Conservation (phyloP, 257 asterid genomes). For the Echites panduratus region DNA sequence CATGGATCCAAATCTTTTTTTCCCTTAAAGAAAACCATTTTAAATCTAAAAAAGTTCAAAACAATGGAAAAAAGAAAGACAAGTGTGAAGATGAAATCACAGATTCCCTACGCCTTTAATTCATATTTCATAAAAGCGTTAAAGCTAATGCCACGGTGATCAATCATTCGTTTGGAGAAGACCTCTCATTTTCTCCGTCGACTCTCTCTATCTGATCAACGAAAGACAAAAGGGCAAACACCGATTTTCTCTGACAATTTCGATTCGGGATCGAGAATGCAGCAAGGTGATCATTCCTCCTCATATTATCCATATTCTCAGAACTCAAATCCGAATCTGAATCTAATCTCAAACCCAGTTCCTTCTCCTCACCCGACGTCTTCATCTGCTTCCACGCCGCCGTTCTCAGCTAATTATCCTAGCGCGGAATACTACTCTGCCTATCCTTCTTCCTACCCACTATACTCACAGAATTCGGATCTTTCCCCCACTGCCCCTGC, state of each 20-base stretch:
- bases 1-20: no score
- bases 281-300: conserved; percentile 54
- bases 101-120: no score
- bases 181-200: background rate
- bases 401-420: no score
- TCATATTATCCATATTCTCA: conserved; percentile 40
- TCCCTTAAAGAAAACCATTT: no score
- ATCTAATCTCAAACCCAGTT: background rate
- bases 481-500: background rate
- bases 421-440: no score
- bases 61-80: no score
- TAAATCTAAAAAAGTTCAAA: no score
- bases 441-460: conserved; percentile 22
- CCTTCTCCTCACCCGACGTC: background rate
- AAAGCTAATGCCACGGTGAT: no score
- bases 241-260: background rate
- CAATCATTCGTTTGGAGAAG: no score
- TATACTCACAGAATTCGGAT: background rate
- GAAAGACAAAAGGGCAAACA: background rate
- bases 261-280: conserved; percentile 33
- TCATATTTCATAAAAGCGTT: no score
- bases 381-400: conserved; percentile 29
- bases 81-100: no score
- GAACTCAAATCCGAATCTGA: conserved; percentile 16
- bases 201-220: background rate